Conservation (phyloP, 2,329 filamentous ascomycete genomes). For the Byssoonygena ceratinophila region DNA sequence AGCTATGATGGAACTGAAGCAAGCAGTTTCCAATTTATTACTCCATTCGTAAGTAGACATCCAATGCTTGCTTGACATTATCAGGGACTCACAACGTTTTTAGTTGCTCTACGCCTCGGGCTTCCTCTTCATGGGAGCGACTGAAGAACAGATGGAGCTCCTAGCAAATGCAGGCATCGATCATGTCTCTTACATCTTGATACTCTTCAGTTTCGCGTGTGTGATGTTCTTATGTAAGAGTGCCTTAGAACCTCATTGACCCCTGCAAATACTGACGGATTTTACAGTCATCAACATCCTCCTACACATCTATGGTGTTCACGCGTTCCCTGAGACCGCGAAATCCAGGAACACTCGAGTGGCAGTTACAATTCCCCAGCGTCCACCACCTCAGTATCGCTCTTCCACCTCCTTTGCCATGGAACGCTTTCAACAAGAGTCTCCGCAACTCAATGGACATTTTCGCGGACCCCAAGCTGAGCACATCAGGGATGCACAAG, state of each 20-base stretch:
- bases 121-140: constrained; percentile 95
- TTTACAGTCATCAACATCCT: constrained; percentile 65
- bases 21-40: constrained; percentile 62
- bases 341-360: constrained; percentile 11
- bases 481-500: constrained; percentile 68
- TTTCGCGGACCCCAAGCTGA: constrained; percentile 32
- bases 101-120: constrained; percentile 84
- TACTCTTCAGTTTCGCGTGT: constrained; percentile 83
- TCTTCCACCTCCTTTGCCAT: constrained; percentile 5
- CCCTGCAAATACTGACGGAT: constrained; percentile 6
- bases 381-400: constrained; percentile 5
- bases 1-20: constrained; percentile 58
- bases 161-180: constrained; percentile 65
- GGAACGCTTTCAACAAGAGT: background rate
- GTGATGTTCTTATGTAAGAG: constrained; percentile 70
- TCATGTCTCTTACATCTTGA: constrained; percentile 83
- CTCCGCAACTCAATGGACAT: constrained; percentile 35
- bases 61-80: background rate
- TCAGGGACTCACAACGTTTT: constrained; percentile 9
- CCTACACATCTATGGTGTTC: constrained; percentile 67
- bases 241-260: background rate
- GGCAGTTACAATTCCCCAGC: constrained; percentile 5
- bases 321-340: constrained; percentile 38
- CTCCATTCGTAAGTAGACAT: constrained; percentile 53
- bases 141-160: constrained; percentile 86